Evolutionary conservation across 1,284 basidiomycete genomes (phyloP), one percentile per base, ranked within the genome.

Genomic region (Cerioporus squamosus): DNA sequence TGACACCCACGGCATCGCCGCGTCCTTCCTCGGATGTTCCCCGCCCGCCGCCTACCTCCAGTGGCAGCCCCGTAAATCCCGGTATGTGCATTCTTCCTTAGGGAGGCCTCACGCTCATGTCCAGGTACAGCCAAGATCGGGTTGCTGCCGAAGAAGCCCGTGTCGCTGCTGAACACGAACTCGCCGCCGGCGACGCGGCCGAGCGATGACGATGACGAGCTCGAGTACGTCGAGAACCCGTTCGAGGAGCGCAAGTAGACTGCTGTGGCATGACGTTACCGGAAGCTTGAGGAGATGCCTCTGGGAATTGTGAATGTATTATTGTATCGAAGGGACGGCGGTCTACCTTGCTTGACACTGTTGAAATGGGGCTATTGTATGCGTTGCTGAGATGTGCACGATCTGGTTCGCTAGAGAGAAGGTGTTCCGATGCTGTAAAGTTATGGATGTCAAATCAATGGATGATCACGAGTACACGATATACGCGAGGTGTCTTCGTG

Each of bases 111-210:
- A 24, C 38, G 36, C 51, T 56, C 49, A 56, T 20, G 20, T 22
- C 38, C 12, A 24, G 23, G 44, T 39, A 39, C 57, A 80, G 79
- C 75, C 48, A 90, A 89, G 72, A 76, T 91, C 2, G 90, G 89
- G n/a, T 70, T 91, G 38, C 75, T 91, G 20, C 89, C 90, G 5
- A 90, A 90, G 72, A 82, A 85, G 0, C 87, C 89, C 2, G 88
- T 91, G 14, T 86, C 87, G 9, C 78, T 91, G n/a, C 68, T 88
- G 23, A 78, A 77, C 39, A 67, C 77, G 5, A 72, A 70, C 42
- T 68, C 71, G 17, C 66, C 72, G 24, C 68, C 70, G 8, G 48
- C 70, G 38, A 68, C 70, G 48, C 71, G 61, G 72, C 66, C 66
- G 17, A 66, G 66, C 44, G 68, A 78, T 47, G 79, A 81, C 43